Base-by-base conservation (phyloP, 371 early-diverging fungal genomes). In the Rhizopus delemar region DNA sequence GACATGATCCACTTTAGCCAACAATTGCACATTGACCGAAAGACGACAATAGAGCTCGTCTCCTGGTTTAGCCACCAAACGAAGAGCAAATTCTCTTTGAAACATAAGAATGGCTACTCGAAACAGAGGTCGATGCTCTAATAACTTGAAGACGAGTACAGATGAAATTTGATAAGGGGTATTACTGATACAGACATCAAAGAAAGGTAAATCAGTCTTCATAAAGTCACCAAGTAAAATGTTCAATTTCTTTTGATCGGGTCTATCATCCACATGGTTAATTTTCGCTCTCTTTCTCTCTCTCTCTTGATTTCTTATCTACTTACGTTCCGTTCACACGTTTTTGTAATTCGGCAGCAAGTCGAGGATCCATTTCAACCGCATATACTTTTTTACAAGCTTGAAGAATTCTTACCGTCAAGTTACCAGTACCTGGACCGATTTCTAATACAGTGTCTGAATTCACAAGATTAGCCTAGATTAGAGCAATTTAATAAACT, bases 381-480 rank as follows among this genome's bases (percentile, higher is more conserved):
- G 93, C 97, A 39, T 89, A 74, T 9, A 96, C 94, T 79, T 92
- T 95, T 71, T 99, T 99, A 58, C 93, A 92, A 61, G 92, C 89
- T 56, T 90, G 91, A 51, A 99, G 83, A 55, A 99, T 94, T 78
- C 94, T 93, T 38, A 99, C 89, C 6, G 99, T 98, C 70, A 99
- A 86, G 80, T 98, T 99, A 75, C 99, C 99, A n/a, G 99, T 99
- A 83, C 99, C 99, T 8, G 99, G 99, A 75, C 99, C 99, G 53
- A 99, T 90, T 86, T 99, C 99, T 16, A 99, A 87, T 7, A 99
- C 98, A 3, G 88, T 89, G 75, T 99, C 99, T 3, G 98, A 95
- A 32, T 91, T 81, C 63, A 93, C 89, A 46, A 99, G 76, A 41
- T 78, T 82, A 6, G 99, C 98, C 90, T 92, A 77, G 3, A 3